These are phyloP conservation scores for Ustilago esculenta DNA, from an alignment of 1,284 basidiomycete species.

Conservation along the genomic window DNA sequence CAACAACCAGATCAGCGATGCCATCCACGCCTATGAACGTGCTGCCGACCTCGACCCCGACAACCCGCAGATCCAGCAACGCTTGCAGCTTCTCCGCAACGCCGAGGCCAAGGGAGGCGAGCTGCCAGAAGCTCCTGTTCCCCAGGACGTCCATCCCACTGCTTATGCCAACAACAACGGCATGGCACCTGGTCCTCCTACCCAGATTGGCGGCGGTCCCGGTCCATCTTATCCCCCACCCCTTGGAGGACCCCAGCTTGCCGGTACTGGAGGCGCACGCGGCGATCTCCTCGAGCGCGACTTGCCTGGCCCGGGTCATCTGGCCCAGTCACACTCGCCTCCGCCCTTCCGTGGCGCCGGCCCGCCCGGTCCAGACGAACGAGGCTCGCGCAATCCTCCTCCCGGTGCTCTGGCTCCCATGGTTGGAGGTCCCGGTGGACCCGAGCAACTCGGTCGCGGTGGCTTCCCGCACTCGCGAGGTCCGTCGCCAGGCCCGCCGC, in stretches of 20 bases:
- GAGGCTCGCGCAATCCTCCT: conserved; percentile 40
- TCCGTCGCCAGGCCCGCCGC: conserved; percentile 39
- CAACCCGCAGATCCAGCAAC: conserved; percentile 60
- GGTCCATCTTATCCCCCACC: conserved; percentile 33
- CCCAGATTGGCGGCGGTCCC: conserved; percentile 50
- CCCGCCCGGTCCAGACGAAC: conserved; percentile 51
- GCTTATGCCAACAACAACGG: conserved; percentile 73
- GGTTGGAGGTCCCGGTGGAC: conserved; percentile 31
- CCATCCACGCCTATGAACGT: conserved; percentile 87
- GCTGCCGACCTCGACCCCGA: conserved; percentile 65
- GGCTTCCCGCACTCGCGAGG: conserved; percentile 45
- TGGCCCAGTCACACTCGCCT: conserved; percentile 47
- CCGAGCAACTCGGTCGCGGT: conserved; percentile 21
- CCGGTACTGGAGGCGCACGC: conserved; percentile 29
- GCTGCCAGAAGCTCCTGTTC: conserved; percentile 82
- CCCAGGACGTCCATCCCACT: conserved; percentile 93
- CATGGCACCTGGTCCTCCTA: conserved; percentile 53
- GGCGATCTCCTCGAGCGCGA: conserved; percentile 43
- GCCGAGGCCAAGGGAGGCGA: conserved; percentile 82
- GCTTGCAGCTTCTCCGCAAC: conserved; percentile 74
- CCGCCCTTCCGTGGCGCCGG: conserved; percentile 50
- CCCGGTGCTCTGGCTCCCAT: conserved; percentile 41
- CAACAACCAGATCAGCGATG: conserved; percentile 98
- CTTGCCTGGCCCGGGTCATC: conserved; percentile 49
- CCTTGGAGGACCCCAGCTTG: conserved; percentile 47